Conservation (phyloP, 805 yeast genomes). For the Ogataea nakhonphanomensis region DNA sequence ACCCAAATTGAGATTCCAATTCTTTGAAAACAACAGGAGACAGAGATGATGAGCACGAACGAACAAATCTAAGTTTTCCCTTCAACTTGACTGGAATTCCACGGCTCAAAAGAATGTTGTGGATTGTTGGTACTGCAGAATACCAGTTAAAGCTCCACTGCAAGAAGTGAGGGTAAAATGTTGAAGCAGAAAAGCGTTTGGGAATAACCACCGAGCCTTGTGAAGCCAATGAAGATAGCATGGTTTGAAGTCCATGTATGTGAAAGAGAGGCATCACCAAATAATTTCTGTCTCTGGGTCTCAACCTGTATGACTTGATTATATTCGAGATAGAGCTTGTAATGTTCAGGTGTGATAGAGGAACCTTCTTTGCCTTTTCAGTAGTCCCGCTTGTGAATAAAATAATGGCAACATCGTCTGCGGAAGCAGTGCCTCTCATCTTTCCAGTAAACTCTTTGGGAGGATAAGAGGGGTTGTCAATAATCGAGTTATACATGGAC, state of each 20-base stretch:
- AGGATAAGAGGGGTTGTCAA: slow-evolving; percentile 15
- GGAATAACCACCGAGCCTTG: slow-evolving; percentile 65
- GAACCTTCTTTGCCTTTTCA: slow-evolving; percentile 74
- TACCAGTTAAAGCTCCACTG: slow-evolving; percentile 59
- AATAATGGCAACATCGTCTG: slow-evolving; percentile 55
- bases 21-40: slow-evolving; percentile 62
- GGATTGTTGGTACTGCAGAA: slow-evolving; percentile 76
- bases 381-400: slow-evolving; percentile 76
- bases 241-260: slow-evolving; percentile 71
- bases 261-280: slow-evolving; percentile 77
- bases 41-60: slow-evolving; percentile 70
- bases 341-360: slow-evolving; percentile 62
- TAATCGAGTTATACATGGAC: slow-evolving; percentile 20
- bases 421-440: slow-evolving; percentile 15
- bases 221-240: slow-evolving; percentile 55
- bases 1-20: slow-evolving; percentile 53
- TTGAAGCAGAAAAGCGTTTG: slow-evolving; percentile 54
- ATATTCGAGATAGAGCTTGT: slow-evolving; percentile 59
- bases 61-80: slow-evolving; percentile 53
- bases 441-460: slow-evolving; percentile 9
- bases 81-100: slow-evolving; percentile 51
- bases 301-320: slow-evolving; percentile 51
- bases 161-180: slow-evolving; percentile 58
- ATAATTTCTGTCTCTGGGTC: slow-evolving; percentile 49
- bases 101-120: slow-evolving; percentile 56